Evolutionary conservation across 75 land plant genomes (phyloP).

Genomic region (Cunninghamia lanceolata): DNA sequence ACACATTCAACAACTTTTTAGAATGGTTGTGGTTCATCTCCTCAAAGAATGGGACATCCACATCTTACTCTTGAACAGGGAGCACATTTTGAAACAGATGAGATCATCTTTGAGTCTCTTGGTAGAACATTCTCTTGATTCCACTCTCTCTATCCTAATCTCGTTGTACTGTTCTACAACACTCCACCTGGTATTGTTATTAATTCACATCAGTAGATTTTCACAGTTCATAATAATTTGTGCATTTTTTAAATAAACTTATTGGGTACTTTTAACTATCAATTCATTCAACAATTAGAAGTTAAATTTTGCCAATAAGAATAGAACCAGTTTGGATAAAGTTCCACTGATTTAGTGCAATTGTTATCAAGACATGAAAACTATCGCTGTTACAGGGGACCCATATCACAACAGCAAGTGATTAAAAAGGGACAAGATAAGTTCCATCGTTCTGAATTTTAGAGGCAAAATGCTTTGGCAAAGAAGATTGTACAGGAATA

Average conservation of each 20-base stretch:
- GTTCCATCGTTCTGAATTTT: conserved; percentile 2
- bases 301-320: too few species aligned
- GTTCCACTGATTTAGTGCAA: too few species aligned
- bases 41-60: conserved; percentile 14
- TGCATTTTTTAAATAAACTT: too few species aligned
- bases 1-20: neutral
- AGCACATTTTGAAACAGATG: conserved; percentile 21
- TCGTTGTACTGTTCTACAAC: conserved; percentile 14
- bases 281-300: too few species aligned
- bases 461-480: conserved; percentile 11
- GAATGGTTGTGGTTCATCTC: conserved; percentile 18
- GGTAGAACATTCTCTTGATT: conserved; percentile 3
- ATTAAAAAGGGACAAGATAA: neutral
- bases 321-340: too few species aligned
- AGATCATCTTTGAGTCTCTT: neutral
- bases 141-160: conserved; percentile 10
- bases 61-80: conserved; percentile 17
- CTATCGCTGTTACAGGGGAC: too few species aligned
- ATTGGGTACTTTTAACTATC: too few species aligned
- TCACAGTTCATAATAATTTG: too few species aligned
- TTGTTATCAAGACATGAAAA: too few species aligned
- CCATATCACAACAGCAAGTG: too few species aligned
- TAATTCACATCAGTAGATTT: too few species aligned
- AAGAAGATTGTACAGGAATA: conserved; percentile 13
- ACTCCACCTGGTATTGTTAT: conserved; percentile 20